phyloP scores from a whole-genome alignment of 2,329 filamentous ascomycete genomes.

The Fusarium sp. region DNA sequence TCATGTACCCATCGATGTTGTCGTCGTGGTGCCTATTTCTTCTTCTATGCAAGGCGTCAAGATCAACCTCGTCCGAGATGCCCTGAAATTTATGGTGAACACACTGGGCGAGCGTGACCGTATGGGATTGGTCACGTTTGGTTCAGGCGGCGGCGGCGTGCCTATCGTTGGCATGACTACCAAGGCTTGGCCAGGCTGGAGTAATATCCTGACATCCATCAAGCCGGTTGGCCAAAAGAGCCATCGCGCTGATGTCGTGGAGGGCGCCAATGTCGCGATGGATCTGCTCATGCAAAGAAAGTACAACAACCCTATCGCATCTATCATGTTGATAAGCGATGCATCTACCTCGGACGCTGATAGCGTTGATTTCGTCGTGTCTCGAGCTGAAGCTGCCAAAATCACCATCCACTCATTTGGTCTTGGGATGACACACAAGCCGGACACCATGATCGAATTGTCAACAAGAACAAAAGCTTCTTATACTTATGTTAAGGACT shows the following conservation, averaged over 20 bases:
- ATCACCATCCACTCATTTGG: constrained; percentile 98
- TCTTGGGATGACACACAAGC: constrained; percentile 95
- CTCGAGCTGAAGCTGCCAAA: constrained; percentile 96
- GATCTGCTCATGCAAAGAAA: constrained; percentile 98
- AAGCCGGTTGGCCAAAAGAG: constrained; percentile 96
- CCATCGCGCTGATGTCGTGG: constrained; percentile 93
- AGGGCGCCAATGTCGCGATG: constrained; percentile 98
- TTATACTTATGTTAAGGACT: constrained; percentile 98
- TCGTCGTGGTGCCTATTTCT: constrained; percentile 95
- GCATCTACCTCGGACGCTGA: constrained; percentile 94
- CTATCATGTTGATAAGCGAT: constrained; percentile 96
- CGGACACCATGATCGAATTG: constrained; percentile 97
- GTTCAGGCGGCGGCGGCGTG: constrained; percentile 90
- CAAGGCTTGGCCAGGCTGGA: constrained; percentile 93
- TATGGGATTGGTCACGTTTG: constrained; percentile 97
- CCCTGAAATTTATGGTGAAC: constrained; percentile 89
- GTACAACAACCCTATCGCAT: constrained; percentile 92
- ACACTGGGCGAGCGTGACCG: constrained; percentile 91
- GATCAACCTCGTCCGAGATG: constrained; percentile 91
- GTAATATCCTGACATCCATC: constrained; percentile 84
- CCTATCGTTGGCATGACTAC: constrained; percentile 98
- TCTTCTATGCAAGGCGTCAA: constrained; percentile 99
- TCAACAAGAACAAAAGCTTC: constrained; percentile 95
- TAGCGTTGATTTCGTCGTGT: constrained; percentile 97
- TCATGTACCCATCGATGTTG: constrained; percentile 93